Percentiles rank a stretch among this genome's conserved stretches.
phyloP scores from a whole-genome alignment of 140 eudicot species.

The Anethum foeniculum region DNA sequence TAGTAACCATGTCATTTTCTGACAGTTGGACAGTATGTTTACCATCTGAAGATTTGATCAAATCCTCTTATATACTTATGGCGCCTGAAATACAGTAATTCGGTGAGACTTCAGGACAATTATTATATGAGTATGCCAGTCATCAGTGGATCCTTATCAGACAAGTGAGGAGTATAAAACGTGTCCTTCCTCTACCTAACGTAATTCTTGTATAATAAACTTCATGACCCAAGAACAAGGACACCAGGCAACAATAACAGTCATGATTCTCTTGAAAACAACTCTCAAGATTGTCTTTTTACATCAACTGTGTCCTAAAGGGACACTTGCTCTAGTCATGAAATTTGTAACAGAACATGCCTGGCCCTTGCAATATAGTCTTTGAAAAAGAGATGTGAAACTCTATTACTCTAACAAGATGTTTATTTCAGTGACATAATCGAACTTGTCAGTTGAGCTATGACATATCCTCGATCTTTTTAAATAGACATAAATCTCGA shows the following conservation, averaged over 20 bases:
- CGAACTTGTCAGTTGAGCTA: background rate
- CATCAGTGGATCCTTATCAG: background rate
- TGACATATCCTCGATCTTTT: background rate
- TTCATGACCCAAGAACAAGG: conserved; percentile 4
- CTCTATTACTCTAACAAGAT: background rate
- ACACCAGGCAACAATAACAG: background rate
- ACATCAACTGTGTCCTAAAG: background rate
- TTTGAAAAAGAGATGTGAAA: background rate
- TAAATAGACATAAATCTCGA: background rate
- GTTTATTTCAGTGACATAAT: background rate
- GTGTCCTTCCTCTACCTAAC: background rate
- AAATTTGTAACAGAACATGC: background rate
- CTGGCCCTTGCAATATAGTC: background rate
- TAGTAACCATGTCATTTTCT: background rate
- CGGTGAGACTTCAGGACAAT: background rate
- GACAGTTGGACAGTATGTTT: background rate
- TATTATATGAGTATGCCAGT: background rate
- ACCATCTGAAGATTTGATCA: background rate
- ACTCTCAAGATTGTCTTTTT: background rate
- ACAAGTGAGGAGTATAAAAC: background rate
- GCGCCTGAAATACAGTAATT: background rate
- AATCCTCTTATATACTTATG: background rate
- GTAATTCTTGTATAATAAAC: background rate
- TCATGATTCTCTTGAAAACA: background rate
- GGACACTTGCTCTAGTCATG: background rate